A percentile compares a stretch with the other conserved stretches of the same genome.
These are phyloP conservation scores for Stephanocyclus meneghinianus DNA, from an alignment of 352 stramenopile genomes.

Conservation along the genomic window DNA sequence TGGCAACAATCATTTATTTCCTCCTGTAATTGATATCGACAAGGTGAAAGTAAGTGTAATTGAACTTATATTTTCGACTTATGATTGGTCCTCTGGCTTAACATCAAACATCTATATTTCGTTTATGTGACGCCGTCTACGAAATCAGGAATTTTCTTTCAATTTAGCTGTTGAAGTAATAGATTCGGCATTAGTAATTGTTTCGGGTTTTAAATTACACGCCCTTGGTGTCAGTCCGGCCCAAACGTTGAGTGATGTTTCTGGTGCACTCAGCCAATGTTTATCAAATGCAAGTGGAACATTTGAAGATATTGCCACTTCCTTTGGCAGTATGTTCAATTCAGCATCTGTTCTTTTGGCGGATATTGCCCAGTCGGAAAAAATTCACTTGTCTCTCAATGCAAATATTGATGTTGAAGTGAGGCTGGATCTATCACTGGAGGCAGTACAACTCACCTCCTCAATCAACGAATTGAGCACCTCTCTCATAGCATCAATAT, in stretches of 20 bases:
- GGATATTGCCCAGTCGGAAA: conserved; percentile 25
- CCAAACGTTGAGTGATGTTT: too few species aligned
- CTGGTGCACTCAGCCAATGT: too few species aligned
- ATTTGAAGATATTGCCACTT: conserved; percentile 20
- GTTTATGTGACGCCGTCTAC: too few species aligned
- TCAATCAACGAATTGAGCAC: conserved; percentile 12
- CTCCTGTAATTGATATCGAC: conserved; percentile 30
- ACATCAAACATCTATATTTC: too few species aligned
- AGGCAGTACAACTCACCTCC: conserved; percentile 3
- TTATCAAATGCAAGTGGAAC: neutral
- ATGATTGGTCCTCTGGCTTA: too few species aligned
- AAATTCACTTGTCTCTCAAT: conserved; percentile 25
- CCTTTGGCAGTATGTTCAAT: conserved; percentile 28
- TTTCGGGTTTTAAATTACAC: too few species aligned
- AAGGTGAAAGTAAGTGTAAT: conserved; percentile 27
- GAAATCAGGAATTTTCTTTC: too few species aligned
- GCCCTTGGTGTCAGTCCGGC: too few species aligned
- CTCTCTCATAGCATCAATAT: conserved; percentile 22
- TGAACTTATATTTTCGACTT: conserved; percentile 22
- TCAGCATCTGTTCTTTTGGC: conserved; percentile 14
- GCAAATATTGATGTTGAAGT: conserved; percentile 31
- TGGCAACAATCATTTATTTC: conserved; percentile 28
- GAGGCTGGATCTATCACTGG: conserved; percentile 23
- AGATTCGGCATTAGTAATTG: too few species aligned
- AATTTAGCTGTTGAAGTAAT: too few species aligned